Conservation (phyloP, 2,329 filamentous ascomycete genomes). For the Acephala macrosclerotiorum region DNA sequence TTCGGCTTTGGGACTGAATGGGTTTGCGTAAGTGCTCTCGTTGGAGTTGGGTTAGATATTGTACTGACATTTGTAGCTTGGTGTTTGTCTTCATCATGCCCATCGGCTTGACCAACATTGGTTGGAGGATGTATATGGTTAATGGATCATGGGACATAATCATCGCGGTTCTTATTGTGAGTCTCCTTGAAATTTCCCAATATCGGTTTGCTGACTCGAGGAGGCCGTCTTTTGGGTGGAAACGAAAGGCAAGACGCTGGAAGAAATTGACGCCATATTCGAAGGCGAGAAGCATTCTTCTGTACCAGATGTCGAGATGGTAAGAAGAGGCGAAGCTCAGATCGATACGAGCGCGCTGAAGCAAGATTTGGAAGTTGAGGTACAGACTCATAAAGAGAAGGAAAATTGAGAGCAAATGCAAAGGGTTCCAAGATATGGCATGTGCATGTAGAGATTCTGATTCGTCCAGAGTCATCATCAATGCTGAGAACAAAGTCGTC, state of each 20-base stretch:
- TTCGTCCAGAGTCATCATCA: background rate
- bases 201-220: conserved; percentile 14
- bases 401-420: background rate
- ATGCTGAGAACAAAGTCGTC: too few species aligned
- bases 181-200: conserved; percentile 1
- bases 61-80: conserved; percentile 25
- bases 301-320: conserved; percentile 29
- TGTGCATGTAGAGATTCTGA: background rate
- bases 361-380: background rate
- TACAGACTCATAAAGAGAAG: conserved; percentile 7
- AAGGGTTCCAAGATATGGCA: background rate
- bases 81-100: conserved; percentile 52
- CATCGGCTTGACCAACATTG: conserved; percentile 51
- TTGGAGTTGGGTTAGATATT: background rate
- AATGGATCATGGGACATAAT: conserved; percentile 41
- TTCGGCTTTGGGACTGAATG: background rate
- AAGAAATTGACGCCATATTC: conserved; percentile 48
- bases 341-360: conserved; percentile 17
- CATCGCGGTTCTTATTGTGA: conserved; percentile 36
- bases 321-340: conserved; percentile 21
- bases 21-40: conserved; percentile 16
- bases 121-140: conserved; percentile 56
- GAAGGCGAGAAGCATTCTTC: conserved; percentile 43
- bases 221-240: conserved; percentile 45
- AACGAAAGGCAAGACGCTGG: conserved; percentile 48